These are phyloP conservation scores for Rickenella mellea DNA, from an alignment of 768 basidiomycete species.

Conservation along the genomic window DNA sequence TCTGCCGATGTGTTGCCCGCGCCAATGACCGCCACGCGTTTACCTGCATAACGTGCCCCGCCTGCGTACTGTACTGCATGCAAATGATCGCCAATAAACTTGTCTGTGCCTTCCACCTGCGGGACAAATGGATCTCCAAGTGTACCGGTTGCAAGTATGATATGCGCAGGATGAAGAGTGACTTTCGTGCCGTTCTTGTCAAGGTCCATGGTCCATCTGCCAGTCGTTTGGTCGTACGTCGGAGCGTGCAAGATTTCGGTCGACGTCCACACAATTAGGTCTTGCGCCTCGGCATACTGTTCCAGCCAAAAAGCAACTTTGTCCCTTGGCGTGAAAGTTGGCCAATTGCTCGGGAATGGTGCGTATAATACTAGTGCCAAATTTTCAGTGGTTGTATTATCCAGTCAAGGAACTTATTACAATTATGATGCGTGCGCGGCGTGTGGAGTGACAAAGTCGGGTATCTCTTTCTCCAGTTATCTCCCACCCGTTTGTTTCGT, in stretches of 20 bases:
- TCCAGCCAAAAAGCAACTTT: conserved; percentile 38
- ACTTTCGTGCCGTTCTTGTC: conserved; percentile 18
- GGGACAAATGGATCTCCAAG: conserved; percentile 27
- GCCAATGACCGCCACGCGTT: conserved; percentile 31
- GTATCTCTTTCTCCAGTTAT: conserved; percentile 35
- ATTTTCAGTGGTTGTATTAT: neutral
- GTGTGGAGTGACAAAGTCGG: conserved; percentile 32
- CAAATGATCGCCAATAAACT: conserved; percentile 22
- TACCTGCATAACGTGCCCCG: conserved; percentile 20
- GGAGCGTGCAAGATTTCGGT: conserved; percentile 22
- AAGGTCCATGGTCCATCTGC: conserved; percentile 26
- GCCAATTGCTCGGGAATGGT: conserved; percentile 29
- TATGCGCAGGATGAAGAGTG: conserved; percentile 26
- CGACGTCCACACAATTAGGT: conserved; percentile 34
- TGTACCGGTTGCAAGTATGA: conserved; percentile 29
- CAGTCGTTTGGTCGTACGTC: conserved; percentile 20
- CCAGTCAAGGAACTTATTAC: neutral
- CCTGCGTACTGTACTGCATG: conserved; percentile 25
- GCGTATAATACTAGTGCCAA: conserved; percentile 26
- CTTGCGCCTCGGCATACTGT: conserved; percentile 29
- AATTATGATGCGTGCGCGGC: conserved; percentile 1
- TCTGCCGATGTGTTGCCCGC: conserved; percentile 30
- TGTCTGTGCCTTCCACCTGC: conserved; percentile 11
- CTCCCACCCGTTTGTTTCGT: conserved; percentile 23
- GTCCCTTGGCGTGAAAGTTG: conserved; percentile 30